phyloP scores from a whole-genome alignment of 2,329 filamentous ascomycete genomes.

The Berkeleyomyces rouxiae region DNA sequence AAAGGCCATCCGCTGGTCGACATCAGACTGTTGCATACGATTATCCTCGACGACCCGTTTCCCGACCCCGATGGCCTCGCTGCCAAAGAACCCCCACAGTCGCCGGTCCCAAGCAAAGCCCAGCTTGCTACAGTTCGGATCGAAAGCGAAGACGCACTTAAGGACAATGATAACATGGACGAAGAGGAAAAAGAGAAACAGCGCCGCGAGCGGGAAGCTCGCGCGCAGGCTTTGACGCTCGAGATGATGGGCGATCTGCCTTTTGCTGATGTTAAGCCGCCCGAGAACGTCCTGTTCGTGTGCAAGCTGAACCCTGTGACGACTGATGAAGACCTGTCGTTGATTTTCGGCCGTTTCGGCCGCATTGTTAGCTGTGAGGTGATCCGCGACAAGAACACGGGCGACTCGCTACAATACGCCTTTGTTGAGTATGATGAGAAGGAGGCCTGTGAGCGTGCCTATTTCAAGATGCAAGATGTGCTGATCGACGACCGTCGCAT shows the following conservation, averaged over 20 bases:
- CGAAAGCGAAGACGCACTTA: constrained; percentile 68
- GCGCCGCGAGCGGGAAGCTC: constrained; percentile 74
- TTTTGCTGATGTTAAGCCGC: constrained; percentile 92
- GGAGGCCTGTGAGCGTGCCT: constrained; percentile 81
- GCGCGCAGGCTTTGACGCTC: constrained; percentile 82
- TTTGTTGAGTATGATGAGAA: constrained; percentile 96
- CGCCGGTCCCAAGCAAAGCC: constrained; percentile 64
- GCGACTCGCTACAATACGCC: constrained; percentile 89
- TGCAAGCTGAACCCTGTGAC: constrained; percentile 98
- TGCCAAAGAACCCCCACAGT: constrained; percentile 52
- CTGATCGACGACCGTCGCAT: constrained; percentile 95
- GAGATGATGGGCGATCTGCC: constrained; percentile 97
- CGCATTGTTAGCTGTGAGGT: constrained; percentile 92
- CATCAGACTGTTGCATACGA: constrained; percentile 84
- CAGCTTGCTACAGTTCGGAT: constrained; percentile 87
- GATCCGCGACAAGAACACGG: constrained; percentile 82
- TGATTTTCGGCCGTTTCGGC: constrained; percentile 94
- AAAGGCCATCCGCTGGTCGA: constrained; percentile 79
- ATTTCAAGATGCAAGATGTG: constrained; percentile 97
- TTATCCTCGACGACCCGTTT: constrained; percentile 82
- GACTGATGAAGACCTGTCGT: constrained; percentile 78
- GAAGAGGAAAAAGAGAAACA: constrained; percentile 66
- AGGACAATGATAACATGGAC: constrained; percentile 52
- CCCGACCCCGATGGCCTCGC: constrained; percentile 58
- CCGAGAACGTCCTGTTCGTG: constrained; percentile 93